Conservation (phyloP, 1,284 basidiomycete genomes). For the Irpex rosettiformis region DNA sequence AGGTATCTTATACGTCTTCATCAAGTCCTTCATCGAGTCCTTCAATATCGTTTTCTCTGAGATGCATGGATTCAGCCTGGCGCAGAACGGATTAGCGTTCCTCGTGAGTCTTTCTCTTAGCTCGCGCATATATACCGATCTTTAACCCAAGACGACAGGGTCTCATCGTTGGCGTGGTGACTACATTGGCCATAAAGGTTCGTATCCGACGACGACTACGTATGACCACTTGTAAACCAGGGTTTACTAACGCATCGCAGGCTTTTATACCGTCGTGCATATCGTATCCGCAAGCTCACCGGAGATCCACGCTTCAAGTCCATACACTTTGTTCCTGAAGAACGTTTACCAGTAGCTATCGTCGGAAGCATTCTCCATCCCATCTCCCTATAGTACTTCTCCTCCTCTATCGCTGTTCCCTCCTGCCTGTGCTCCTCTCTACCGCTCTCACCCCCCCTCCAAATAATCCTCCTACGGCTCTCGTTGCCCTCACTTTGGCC, state of each 20-base stretch:
- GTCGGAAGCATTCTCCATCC: background rate
- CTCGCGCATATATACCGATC: no score
- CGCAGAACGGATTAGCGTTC: background rate
- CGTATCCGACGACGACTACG: no score
- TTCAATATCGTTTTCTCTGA: background rate
- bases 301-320: background rate
- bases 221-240: no score
- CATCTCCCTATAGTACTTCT: no score
- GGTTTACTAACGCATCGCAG: background rate
- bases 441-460: no score
- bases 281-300: background rate
- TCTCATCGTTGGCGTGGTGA: background rate
- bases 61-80: background rate
- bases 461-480: no score
- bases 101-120: background rate
- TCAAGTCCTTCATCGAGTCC: background rate
- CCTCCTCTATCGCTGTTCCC: no score
- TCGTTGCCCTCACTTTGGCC: no score
- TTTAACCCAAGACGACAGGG: background rate
- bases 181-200: background rate
- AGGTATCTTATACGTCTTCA: background rate
- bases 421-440: no score
- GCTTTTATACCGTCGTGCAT: background rate
- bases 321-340: background rate
- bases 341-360: background rate